These are phyloP conservation scores for Artemisia annua DNA, from an alignment of 129 eudicot genomes.

Conservation along the genomic window DNA sequence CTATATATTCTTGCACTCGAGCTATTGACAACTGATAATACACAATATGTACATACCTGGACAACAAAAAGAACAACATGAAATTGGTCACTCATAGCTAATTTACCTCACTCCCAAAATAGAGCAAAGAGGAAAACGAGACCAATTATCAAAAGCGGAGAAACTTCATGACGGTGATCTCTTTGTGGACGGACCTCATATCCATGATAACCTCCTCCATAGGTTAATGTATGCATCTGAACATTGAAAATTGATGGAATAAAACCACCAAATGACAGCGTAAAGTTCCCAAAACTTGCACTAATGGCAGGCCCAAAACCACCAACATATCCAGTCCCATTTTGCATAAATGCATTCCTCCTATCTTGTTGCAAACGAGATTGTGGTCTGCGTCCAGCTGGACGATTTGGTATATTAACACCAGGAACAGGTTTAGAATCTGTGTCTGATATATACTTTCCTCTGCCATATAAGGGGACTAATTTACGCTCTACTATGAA, in stretches of 20 bases:
- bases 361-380: constrained; percentile 48
- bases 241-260: constrained; percentile 65
- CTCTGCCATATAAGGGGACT: constrained; percentile 75
- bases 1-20: constrained; percentile 20
- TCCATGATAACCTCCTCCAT: constrained; percentile 55
- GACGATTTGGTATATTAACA: constrained; percentile 60
- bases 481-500: constrained; percentile 57
- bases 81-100: constrained; percentile 8
- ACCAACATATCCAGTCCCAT: constrained; percentile 55
- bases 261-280: constrained; percentile 69
- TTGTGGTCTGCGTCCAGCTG: constrained; percentile 73
- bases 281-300: constrained; percentile 68
- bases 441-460: constrained; percentile 59
- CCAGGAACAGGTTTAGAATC: constrained; percentile 53
- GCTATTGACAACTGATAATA: constrained; percentile 23
- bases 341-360: constrained; percentile 46
- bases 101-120: constrained; percentile 48
- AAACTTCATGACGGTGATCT: constrained; percentile 53
- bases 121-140: constrained; percentile 50
- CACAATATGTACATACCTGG: constrained; percentile 16
- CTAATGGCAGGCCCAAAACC: constrained; percentile 58
- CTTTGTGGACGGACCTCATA: constrained; percentile 11
- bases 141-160: constrained; percentile 55
- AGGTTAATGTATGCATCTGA: constrained; percentile 56
- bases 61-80: constrained; percentile 16